Evolutionary conservation across 1,139 yeast genomes (phyloP), one percentile per base, ranked within the genome.

Genomic region (Blastobotrys apis): DNA sequence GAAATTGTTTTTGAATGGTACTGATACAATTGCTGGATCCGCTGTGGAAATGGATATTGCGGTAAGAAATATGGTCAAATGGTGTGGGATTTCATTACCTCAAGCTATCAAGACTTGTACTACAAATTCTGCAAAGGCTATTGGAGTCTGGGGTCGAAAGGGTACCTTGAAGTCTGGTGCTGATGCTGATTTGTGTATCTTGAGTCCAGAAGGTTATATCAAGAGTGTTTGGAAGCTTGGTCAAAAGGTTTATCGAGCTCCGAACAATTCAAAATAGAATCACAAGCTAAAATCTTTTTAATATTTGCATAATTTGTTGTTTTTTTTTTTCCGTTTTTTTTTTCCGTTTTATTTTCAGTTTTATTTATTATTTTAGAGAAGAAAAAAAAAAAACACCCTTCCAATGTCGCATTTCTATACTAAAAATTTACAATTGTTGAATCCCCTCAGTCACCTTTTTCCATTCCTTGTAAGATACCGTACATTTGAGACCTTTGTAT

Each of bases 11-110:
- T 68, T 79, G 52, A 67, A 77, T 56, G 81, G 79, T 17, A 77
- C 83, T 10, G 71, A 72, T 44, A 79, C 82, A 15, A 74, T 78
- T 59, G 84, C 84, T 3, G 84, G 84, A 33, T 74, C 81, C 15
- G 81, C 81, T 6, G 76, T 82, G 12, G 74, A 78, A 27, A 69
- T 78, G 45, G 74, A 78, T 27, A 72, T 72, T 39, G 75, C 81
- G 57, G 64, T 78, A 26, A 67, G 78, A 50, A 78, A 79, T 61
- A 65, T 78, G 53, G 67, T 74, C 58, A 52, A 64, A 35, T 79
- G 84, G 84, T 68, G 78, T 5, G 64, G 67, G 20, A 64, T 76
- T 29, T 55, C 77, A 1, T 66, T 79, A 46, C 75, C 78, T 8
- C 69, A 75, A 54, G 84, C 82, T 5, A 68, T 79, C 17, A 70